Base-by-base conservation (phyloP, 2,329 filamentous ascomycete species). In the Pseudonectria foliicola region DNA sequence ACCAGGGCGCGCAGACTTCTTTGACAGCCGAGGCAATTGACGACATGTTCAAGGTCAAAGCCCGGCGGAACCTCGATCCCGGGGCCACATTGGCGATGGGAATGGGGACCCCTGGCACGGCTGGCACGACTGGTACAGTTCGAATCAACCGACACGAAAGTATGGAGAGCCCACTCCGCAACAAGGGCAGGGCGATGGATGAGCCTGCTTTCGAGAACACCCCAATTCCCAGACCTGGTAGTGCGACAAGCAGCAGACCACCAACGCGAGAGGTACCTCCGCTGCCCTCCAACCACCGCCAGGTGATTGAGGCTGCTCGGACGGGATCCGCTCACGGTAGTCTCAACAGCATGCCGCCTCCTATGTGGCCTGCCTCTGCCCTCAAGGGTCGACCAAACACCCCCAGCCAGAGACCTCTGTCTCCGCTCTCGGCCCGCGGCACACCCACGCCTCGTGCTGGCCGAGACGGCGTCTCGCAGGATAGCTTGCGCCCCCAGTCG, bases 1-100 rank as follows among this genome's bases (percentile, higher is more conserved):
- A 94, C 50, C 81, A 83, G 46, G 76, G 80, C 34, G 82, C 84
- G 11, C 90, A 95, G 62, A 95, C 89, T 15, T 71, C 82, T 26
- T 68, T 95, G 21, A 93, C 87, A n/a, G 76, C 85, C 0, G 76
- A 83, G 32, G 80, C 83, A 37, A 86, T 95, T 44, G 88, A 95
- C 47, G 73, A 77, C 36, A 70, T 95, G 52, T 62, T 93, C 37
- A 72, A 73, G 45, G 68, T 71, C 13, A 44, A 47, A 27, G 31
- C 44, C 16, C 48, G 39, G 10, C 35, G 40, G 18, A 36, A 32
- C 7, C 41, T 44, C n/a, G 49, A 46, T 10, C 56, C 62, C 11
- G 53, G 55, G 29, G 61, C 62, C 52, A 59, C 53, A n/a, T 40
- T 56, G 12, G 68, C 66, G 3, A 34, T 60, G 26, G 49, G 45